phyloP scores from a whole-genome alignment of 495 filamentous ascomycete genomes.

The Aspergillus diversus region DNA sequence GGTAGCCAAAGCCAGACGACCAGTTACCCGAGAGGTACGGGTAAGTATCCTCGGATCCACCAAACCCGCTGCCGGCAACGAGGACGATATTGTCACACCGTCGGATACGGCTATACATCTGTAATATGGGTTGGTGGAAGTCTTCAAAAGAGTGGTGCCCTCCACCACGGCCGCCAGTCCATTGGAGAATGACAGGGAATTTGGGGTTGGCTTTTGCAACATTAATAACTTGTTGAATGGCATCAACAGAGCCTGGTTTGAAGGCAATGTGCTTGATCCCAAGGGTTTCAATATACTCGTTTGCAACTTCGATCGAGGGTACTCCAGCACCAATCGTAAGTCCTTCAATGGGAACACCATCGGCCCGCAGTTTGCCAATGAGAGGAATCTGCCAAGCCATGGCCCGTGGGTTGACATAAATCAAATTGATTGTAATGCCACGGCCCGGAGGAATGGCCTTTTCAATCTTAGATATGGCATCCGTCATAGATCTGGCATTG shows the following conservation, averaged over 20 bases:
- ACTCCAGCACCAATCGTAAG: conserved; percentile 94
- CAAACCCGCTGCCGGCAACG: conserved; percentile 90
- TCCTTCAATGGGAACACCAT: conserved; percentile 92
- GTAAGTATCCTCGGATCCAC: conserved; percentile 88
- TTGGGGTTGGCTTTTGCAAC: conserved; percentile 88
- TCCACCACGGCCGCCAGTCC: conserved; percentile 93
- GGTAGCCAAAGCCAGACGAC: conserved; percentile 83
- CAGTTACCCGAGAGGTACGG: conserved; percentile 89
- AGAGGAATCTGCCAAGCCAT: conserved; percentile 99
- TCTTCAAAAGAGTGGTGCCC: conserved; percentile 96
- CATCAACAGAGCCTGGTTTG: conserved; percentile 90
- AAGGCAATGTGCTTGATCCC: conserved; percentile 93
- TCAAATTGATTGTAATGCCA: conserved; percentile 91
- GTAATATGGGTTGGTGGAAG: conserved; percentile 90
- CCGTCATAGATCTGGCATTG: conserved; percentile 86
- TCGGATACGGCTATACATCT: conserved; percentile 85
- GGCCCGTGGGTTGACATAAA: conserved; percentile 93
- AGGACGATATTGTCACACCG: conserved; percentile 84
- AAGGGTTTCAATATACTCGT: conserved; percentile 93
- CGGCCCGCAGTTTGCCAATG: conserved; percentile 77
- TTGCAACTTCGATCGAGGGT: conserved; percentile 89
- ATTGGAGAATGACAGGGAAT: conserved; percentile 90
- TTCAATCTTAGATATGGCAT: conserved; percentile 87
- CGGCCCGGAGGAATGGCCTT: conserved; percentile 84
- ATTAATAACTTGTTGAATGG: conserved; percentile 87